Base-by-base conservation (phyloP, 306 rosid species). In the Ammopiptanthus mongolicus region DNA sequence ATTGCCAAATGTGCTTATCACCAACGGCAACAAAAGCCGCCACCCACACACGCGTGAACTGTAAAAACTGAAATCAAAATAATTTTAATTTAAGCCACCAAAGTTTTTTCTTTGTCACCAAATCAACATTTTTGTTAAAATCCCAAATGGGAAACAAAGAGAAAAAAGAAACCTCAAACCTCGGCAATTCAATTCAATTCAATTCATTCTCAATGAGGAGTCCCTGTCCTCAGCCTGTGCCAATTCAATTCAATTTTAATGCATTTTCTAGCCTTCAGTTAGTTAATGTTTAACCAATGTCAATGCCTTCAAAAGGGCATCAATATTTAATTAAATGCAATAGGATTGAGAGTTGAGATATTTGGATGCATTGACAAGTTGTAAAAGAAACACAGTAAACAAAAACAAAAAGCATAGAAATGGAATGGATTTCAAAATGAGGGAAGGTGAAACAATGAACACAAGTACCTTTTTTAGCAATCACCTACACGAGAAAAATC, bases 1-100 rank as follows among this genome's bases (percentile, higher is more conserved):
- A 82, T 81, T 84, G 84, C 85, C 85, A 76, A 89, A 83, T 81
- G 90, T 84, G 88, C 85, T 83, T 78, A 86, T 87, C 88, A 87
- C 84, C 82, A 84, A 86, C 86, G 76, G 91, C 82, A 86, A 80
- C 84, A 52, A 73, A 80, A 83, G 37, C 69, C 78, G 37, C 79
- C 74, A 70, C 72, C 19, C 19, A 42, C 7, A 42, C 37, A 67
- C 44, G 33, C 67, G 74, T 79, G 83, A 86, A 87, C 86, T 68
- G 90, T 82, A 76, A 80, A 78, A 78, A 28, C 69, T 29, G 42
- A 41, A 6, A 71, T 71, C 28, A 17, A 39, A 13, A 65, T n/a
- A 39, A 50, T 8, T 23, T 6, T 5, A 19, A 18, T 8, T 8
- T 13, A 64, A 51, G 52, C 11, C 42, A 66, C 41, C 44, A 51